These are phyloP conservation scores for Pseudocercospora cruenta DNA, from an alignment of 2,329 filamentous ascomycete genomes.

Conservation along the genomic window DNA sequence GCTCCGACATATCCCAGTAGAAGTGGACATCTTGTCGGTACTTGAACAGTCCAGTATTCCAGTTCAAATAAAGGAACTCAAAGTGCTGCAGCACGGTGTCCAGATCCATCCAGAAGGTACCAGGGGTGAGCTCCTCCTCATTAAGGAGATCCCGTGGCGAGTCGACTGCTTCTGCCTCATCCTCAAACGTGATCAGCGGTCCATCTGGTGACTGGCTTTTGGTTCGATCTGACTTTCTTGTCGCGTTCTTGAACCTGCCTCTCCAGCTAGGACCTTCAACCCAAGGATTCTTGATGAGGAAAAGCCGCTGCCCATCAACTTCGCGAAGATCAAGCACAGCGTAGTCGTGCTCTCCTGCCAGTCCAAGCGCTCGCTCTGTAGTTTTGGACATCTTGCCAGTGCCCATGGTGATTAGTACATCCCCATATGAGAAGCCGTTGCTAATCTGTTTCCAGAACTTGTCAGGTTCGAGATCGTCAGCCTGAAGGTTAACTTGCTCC, in stretches of 20 bases:
- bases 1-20: constrained; percentile 67
- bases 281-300: constrained; percentile 97
- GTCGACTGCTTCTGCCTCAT: constrained; percentile 34
- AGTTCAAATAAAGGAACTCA: constrained; percentile 95
- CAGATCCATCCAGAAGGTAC: constrained; percentile 92
- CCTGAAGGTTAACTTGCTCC: constrained; percentile 89
- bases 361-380: constrained; percentile 78
- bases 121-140: constrained; percentile 55
- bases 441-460: constrained; percentile 78
- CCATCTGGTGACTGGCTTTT: constrained; percentile 13
- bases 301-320: constrained; percentile 62
- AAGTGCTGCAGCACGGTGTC: constrained; percentile 89
- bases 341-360: constrained; percentile 92
- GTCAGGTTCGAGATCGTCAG: constrained; percentile 76
- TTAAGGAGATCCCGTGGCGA: constrained; percentile 42
- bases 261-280: constrained; percentile 77
- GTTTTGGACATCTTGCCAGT: constrained; percentile 78
- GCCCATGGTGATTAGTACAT: constrained; percentile 86
- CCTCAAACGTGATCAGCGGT: constrained; percentile 27
- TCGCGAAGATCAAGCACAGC: constrained; percentile 81
- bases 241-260: constrained; percentile 47
- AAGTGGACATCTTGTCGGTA: constrained; percentile 89
- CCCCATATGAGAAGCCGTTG: constrained; percentile 72
- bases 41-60: constrained; percentile 85
- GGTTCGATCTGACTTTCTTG: constrained; percentile 12